phyloP scores from a whole-genome alignment of 2,329 filamentous ascomycete species.

The Uncinocarpus reesii region DNA sequence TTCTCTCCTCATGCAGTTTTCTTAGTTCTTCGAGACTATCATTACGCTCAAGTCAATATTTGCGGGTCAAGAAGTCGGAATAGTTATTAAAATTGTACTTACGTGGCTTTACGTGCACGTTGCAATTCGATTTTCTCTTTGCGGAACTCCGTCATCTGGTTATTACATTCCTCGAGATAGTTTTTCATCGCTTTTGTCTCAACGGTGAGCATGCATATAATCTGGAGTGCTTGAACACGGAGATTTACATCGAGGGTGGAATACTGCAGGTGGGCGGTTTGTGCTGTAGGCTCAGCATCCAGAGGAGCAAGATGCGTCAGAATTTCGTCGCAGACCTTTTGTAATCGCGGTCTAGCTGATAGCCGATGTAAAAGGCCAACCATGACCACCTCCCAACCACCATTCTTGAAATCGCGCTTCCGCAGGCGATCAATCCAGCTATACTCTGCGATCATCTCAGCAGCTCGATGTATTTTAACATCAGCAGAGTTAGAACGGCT shows the following conservation, averaged over 20 bases:
- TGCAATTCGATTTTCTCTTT: conserved; percentile 95
- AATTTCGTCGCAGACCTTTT: conserved; percentile 65
- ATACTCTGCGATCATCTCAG: conserved; percentile 61
- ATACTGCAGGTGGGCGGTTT: conserved; percentile 66
- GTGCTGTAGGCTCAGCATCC: conserved; percentile 60
- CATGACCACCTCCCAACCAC: conserved; percentile 85
- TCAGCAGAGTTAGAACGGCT: conserved; percentile 31
- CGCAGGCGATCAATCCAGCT: conserved; percentile 79
- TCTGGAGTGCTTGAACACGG: conserved; percentile 68
- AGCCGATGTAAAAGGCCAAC: conserved; percentile 78
- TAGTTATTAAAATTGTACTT: conserved; percentile 27
- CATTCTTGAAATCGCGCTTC: conserved; percentile 73
- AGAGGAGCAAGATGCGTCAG: conserved; percentile 71
- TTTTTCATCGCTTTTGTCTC: conserved; percentile 77
- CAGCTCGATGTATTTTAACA: conserved; percentile 44
- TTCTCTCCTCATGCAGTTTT: conserved; percentile 39
- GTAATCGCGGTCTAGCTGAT: conserved; percentile 61
- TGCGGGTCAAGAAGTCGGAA: too few species aligned
- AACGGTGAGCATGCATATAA: conserved; percentile 74
- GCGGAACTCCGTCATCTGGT: conserved; percentile 86
- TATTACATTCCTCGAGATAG: conserved; percentile 84
- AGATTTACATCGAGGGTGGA: conserved; percentile 68
- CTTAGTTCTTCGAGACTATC: conserved; percentile 37
- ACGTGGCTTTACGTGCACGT: conserved; percentile 57
- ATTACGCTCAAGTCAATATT: conserved; percentile 1